Percentiles rank a stretch among this genome's conserved stretches.
phyloP scores from a whole-genome alignment of 2,329 filamentous ascomycete genomes.

The Chaetothyriales sp. region DNA sequence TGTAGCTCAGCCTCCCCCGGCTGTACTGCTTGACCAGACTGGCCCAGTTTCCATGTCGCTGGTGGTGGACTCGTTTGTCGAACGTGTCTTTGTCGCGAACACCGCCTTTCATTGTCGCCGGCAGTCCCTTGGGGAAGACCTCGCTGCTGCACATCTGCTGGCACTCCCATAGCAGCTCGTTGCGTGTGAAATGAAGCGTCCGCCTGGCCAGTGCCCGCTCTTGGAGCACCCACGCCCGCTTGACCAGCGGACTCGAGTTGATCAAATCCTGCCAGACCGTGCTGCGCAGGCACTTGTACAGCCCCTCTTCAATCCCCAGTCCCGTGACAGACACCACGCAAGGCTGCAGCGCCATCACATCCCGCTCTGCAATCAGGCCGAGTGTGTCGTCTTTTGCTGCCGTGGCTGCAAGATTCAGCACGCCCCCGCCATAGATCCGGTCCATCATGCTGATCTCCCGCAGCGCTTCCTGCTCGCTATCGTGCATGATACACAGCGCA shows the following conservation, averaged over 20 bases:
- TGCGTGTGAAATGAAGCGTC: slow-evolving; percentile 18
- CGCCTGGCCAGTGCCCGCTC: slow-evolving; percentile 18
- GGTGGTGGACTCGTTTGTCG: slow-evolving; percentile 16
- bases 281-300: slow-evolving; percentile 16
- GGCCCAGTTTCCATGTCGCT: slow-evolving; percentile 17
- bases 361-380: slow-evolving; percentile 15
- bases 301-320: slow-evolving; percentile 13
- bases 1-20: slow-evolving; percentile 13
- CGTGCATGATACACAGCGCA: slow-evolving; percentile 18
- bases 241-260: slow-evolving; percentile 13
- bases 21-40: slow-evolving; percentile 17
- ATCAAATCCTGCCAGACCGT: slow-evolving; percentile 18
- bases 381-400: slow-evolving; percentile 12
- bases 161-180: slow-evolving; percentile 21
- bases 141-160: slow-evolving; percentile 17
- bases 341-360: slow-evolving; percentile 13
- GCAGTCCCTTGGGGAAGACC: slow-evolving; percentile 18
- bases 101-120: slow-evolving; percentile 12
- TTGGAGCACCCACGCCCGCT: slow-evolving; percentile 17
- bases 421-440: slow-evolving; percentile 14
- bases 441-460: slow-evolving; percentile 15
- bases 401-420: slow-evolving; percentile 16
- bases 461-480: slow-evolving; percentile 13
- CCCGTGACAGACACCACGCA: slow-evolving; percentile 14
- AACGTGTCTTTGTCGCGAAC: slow-evolving; percentile 8